Conservation (phyloP, 208 protist genomes). For the Lotmaria passim region DNA sequence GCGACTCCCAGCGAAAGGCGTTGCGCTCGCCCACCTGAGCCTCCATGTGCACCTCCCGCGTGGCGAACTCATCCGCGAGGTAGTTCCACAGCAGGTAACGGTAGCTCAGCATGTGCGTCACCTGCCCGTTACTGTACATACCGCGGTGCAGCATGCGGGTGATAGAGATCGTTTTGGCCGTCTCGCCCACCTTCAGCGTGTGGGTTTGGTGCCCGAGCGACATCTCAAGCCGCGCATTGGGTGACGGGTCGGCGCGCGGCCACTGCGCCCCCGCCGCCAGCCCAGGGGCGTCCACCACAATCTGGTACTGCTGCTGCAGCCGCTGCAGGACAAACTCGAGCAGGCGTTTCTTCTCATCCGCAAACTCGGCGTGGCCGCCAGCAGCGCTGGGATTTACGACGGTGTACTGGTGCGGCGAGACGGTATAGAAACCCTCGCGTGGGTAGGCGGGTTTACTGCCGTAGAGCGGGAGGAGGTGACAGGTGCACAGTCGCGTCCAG, state of each 20-base stretch:
- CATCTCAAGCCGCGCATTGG: slow-evolving; percentile 74
- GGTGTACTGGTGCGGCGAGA: slow-evolving; percentile 81
- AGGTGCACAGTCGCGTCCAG: slow-evolving; percentile 76
- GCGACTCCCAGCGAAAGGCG: slow-evolving; percentile 68
- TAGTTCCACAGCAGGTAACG: slow-evolving; percentile 84
- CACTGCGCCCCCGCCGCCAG: slow-evolving; percentile 31
- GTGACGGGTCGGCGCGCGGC: slow-evolving; percentile 54
- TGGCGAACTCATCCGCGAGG: slow-evolving; percentile 53
- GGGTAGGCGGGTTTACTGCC: slow-evolving; percentile 76
- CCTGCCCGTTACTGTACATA: slow-evolving; percentile 82
- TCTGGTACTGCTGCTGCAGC: slow-evolving; percentile 86
- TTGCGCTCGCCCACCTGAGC: slow-evolving; percentile 68
- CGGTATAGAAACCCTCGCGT: slow-evolving; percentile 75
- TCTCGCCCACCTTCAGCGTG: slow-evolving; percentile 79
- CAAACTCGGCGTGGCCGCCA: slow-evolving; percentile 10
- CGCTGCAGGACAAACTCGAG: slow-evolving; percentile 87
- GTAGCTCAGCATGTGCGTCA: slow-evolving; percentile 73
- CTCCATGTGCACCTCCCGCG: slow-evolving; percentile 63
- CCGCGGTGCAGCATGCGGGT: slow-evolving; percentile 81
- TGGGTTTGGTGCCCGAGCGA: slow-evolving; percentile 88
- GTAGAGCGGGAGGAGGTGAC: slow-evolving; percentile 77
- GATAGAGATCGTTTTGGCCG: slow-evolving; percentile 69
- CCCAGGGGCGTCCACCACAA: slow-evolving; percentile 65
- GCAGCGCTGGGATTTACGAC: slow-evolving; percentile 33
- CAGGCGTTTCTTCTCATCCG: slow-evolving; percentile 42